A percentile compares a stretch with the other conserved stretches of the same genome.
Conservation (phyloP, 768 basidiomycete genomes). For the Termitomyces sp. region DNA sequence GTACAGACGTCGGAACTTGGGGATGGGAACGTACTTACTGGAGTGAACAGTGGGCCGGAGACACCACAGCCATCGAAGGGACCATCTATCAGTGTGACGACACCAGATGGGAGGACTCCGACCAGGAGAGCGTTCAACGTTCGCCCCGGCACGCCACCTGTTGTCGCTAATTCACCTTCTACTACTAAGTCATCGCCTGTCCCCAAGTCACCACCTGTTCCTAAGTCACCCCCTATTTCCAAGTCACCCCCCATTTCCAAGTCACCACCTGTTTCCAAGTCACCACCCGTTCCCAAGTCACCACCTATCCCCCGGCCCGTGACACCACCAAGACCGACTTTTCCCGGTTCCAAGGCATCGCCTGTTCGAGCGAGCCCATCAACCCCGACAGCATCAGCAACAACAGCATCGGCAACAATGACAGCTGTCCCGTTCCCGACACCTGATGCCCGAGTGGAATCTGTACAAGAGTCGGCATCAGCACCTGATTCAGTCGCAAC, state of each 20-base stretch:
- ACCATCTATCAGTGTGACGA: conserved; percentile 6
- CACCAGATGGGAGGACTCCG: background rate
- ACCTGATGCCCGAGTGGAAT: background rate
- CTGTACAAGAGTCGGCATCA: background rate
- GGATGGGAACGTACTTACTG: background rate
- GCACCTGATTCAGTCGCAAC: conserved; percentile 4
- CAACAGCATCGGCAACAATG: too few species aligned
- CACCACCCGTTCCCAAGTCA: background rate
- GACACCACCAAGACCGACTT: background rate
- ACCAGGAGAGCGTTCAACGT: background rate
- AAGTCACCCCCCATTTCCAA: background rate
- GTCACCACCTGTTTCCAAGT: background rate
- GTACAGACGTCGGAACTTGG: background rate
- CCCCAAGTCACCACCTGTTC: background rate
- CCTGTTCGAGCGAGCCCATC: background rate
- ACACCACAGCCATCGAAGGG: conserved; percentile 11
- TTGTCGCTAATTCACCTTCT: background rate
- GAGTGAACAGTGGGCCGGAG: background rate
- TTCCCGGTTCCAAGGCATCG: background rate
- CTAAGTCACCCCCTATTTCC: background rate
- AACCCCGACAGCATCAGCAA: conserved; percentile 4
- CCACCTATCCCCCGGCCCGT: background rate
- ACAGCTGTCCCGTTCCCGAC: background rate
- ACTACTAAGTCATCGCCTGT: background rate
- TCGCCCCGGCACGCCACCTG: conserved; percentile 1